A percentile compares a stretch with the other conserved stretches of the same genome.
phyloP scores from a whole-genome alignment of 2,329 filamentous ascomycete genomes.

The Trichoderma asperellum region DNA sequence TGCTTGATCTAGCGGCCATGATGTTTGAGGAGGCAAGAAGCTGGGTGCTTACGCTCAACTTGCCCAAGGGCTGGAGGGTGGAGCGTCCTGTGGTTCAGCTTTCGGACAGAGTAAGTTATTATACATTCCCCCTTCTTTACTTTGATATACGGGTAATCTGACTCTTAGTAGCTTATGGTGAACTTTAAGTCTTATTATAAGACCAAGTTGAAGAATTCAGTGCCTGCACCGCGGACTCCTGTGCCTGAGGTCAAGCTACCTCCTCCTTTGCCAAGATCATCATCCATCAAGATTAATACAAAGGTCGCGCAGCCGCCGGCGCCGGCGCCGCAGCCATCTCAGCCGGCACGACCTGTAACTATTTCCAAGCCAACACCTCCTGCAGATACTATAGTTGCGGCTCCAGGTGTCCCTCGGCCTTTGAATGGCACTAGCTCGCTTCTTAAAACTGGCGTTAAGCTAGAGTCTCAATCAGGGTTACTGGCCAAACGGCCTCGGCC shows the following conservation, averaged over 20 bases:
- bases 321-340: not conserved
- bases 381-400: constrained; percentile 38
- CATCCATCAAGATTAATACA: constrained; percentile 43
- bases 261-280: constrained; percentile 37
- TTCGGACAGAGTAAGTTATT: constrained; percentile 43
- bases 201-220: constrained; percentile 41
- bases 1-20: constrained; percentile 51
- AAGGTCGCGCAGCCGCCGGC: constrained; percentile 29
- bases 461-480: constrained; percentile 17
- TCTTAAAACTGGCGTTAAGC: constrained; percentile 25
- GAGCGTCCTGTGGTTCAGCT: constrained; percentile 43
- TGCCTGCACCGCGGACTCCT: constrained; percentile 33
- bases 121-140: no score
- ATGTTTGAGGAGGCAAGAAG: constrained; percentile 52
- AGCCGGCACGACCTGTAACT: not conserved
- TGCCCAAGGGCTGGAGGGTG: constrained; percentile 49
- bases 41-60: constrained; percentile 48
- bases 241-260: constrained; percentile 38
- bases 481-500: constrained; percentile 43
- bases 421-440: constrained; percentile 30
- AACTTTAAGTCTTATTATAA: constrained; percentile 47
- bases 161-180: constrained; percentile 41
- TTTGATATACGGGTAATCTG: constrained; percentile 27
- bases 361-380: constrained; percentile 18
- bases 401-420: constrained; percentile 34